phyloP scores from a whole-genome alignment of 768 basidiomycete genomes.

The Paxillus rubicundulus region DNA sequence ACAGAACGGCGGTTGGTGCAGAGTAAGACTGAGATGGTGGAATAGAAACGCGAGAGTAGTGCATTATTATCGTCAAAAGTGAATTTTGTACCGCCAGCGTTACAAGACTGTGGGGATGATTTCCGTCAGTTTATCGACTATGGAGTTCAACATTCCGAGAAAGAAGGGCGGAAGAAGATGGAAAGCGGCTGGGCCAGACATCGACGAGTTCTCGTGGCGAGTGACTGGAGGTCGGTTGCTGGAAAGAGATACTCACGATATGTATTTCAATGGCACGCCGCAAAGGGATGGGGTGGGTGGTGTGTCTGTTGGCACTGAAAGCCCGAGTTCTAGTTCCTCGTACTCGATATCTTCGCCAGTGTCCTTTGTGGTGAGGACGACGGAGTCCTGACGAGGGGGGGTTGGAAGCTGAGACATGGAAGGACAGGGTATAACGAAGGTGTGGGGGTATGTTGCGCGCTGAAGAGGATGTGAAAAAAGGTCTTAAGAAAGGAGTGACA shows the following conservation, averaged over 20 bases:
- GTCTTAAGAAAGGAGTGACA: neutral
- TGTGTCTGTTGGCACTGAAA: constrained; percentile 28
- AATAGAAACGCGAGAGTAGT: constrained; percentile 86
- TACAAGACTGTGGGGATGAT: constrained; percentile 50
- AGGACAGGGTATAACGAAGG: constrained; percentile 23
- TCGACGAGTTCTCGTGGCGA: neutral
- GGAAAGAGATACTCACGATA: constrained; percentile 54
- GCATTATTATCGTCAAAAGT: constrained; percentile 88
- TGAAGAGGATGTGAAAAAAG: neutral
- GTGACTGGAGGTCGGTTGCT: constrained; percentile 6
- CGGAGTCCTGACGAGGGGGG: constrained; percentile 14
- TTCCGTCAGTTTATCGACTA: neutral
- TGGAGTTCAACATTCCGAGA: constrained; percentile 38
- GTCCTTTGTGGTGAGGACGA: constrained; percentile 31
- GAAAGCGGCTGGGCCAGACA: neutral
- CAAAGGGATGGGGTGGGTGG: constrained; percentile 53
- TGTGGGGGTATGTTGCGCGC: constrained; percentile 5
- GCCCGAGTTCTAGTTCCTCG: constrained; percentile 44
- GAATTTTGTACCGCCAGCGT: constrained; percentile 94
- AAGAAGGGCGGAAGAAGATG: neutral
- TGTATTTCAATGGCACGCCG: constrained; percentile 75
- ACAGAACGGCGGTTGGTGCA: constrained; percentile 89
- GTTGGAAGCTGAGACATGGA: constrained; percentile 22
- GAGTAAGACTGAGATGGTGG: constrained; percentile 79
- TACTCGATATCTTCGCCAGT: constrained; percentile 41